phyloP scores from a whole-genome alignment of 2,329 filamentous ascomycete species.

The Thermothelomyces thermophilus region DNA sequence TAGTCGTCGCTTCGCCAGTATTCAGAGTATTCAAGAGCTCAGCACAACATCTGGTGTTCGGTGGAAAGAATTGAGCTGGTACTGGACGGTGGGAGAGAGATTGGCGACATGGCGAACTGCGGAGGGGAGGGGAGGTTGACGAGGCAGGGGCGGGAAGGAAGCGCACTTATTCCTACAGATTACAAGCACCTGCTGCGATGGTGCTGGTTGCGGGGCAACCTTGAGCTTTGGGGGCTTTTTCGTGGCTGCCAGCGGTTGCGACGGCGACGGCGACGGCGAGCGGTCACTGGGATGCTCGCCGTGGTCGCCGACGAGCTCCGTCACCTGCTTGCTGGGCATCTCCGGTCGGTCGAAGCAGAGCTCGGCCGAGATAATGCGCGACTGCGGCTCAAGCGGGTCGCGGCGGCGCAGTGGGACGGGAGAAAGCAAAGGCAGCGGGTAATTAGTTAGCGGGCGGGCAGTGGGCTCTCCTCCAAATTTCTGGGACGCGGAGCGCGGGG shows the following conservation, averaged over 20 bases:
- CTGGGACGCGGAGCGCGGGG: no score
- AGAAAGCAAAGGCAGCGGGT: background rate
- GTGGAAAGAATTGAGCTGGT: no score
- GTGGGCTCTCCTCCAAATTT: no score
- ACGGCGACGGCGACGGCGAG: background rate
- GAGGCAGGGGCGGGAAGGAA: background rate
- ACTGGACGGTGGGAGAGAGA: background rate
- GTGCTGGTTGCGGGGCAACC: conserved; percentile 6
- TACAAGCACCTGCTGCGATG: conserved; percentile 19
- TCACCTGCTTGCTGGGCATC: conserved; percentile 17
- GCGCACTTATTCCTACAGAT: conserved; percentile 27
- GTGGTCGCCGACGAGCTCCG: conserved; percentile 7
- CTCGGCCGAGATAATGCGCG: conserved; percentile 8
- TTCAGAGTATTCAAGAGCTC: background rate
- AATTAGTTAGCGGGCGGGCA: background rate
- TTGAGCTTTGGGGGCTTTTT: conserved; percentile 7
- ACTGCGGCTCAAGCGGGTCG: conserved; percentile 4
- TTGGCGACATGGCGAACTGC: background rate
- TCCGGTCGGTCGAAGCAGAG: conserved; percentile 4
- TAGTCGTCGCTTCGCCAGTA: conserved; percentile 1
- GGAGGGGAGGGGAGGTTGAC: background rate
- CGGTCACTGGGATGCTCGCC: conserved; percentile 1
- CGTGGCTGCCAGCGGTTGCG: background rate
- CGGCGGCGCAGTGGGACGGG: conserved; percentile 1
- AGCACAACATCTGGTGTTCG: no score